Evolutionary conservation across 1,139 yeast species (phyloP), one percentile per base, ranked within the genome.

Genomic region (Hemisphaericaspora subhashii): DNA sequence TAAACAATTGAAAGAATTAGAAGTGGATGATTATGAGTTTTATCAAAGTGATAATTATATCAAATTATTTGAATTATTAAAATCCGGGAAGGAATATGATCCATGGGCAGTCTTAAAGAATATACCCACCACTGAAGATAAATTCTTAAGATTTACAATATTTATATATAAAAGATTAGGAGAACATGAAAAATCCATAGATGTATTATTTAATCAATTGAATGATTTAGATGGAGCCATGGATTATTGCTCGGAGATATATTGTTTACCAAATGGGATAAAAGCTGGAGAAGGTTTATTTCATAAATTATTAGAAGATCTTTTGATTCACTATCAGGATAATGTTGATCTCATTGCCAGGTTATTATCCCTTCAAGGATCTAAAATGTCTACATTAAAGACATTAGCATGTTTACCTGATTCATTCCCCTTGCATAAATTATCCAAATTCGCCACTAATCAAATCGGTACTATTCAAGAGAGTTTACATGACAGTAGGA

Each of bases 111-210:
- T 72, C 4, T 48, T 72, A 28, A 63, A 64, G 42, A 50, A 63
- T 31, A 62, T 72, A 11, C 74, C 76, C 0, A 61, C 65, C 2
- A 58, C 59, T 10, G 64, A 66, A 29, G 66, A 62, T 30, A 55
- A 53, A 25, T 68, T 59, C 41, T 53, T 71, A 5, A 43, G 72
- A 22, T 61, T 86, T 35, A 72, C 80, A 31, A 79, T 87, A 0
- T 72, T 77, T 36, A 75, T 90, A 2, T 70, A 83, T 41, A 73
- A 74, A 31, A 71, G 78, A 45, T 58, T 85, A 33, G 83, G 80
- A 1, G 79, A 79, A 41, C 88, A 87, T 52, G 72, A 73, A 11
- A 74, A 79, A 36, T 83, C 90, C 0, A 66, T 92, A 20, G 78
- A 78, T 44, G 77, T 87, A 1, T 69, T 81, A 33, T 80, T 78